Percentiles rank a stretch among this genome's conserved stretches.
Conservation (phyloP, 139 green algal genomes). For the Auxenochlorella pyrenoidosa region DNA sequence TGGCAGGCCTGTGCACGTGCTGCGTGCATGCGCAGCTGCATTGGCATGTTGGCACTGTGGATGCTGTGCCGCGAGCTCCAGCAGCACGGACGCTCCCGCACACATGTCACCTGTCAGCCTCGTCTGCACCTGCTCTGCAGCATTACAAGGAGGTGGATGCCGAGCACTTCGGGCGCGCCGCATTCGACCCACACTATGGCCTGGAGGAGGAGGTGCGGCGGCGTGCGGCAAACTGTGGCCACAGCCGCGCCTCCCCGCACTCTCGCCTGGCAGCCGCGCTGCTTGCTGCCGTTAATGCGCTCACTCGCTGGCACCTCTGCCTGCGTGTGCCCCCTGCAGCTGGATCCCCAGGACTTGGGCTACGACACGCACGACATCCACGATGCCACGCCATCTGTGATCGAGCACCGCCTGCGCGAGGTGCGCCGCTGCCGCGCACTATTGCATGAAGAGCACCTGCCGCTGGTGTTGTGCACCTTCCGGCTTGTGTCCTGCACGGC, state of each 20-base stretch:
- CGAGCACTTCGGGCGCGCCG: conserved; percentile 20
- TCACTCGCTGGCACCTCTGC: background rate
- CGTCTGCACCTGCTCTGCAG: background rate
- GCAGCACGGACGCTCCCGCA: no score
- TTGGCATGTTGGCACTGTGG: no score
- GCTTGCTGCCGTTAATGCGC: background rate
- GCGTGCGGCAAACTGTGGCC: background rate
- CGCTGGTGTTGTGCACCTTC: background rate
- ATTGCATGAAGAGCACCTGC: background rate
- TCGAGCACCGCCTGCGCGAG: conserved; percentile 14
- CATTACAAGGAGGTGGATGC: conserved; percentile 8
- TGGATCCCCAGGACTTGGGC: background rate
- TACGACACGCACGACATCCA: conserved; percentile 1
- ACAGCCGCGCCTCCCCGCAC: background rate
- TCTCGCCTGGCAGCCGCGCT: background rate
- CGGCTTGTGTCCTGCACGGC: no score
- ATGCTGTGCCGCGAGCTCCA: no score
- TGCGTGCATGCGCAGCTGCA: no score
- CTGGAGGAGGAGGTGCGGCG: conserved; percentile 2
- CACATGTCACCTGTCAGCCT: no score
- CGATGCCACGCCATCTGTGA: background rate
- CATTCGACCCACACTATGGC: conserved; percentile 20
- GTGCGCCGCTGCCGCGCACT: background rate
- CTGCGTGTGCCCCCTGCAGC: background rate
- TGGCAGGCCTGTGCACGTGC: background rate